A percentile compares a stretch with the other conserved stretches of the same genome.
These are phyloP conservation scores for Pythium biforme DNA, from an alignment of 352 stramenopile genomes.

Conservation along the genomic window DNA sequence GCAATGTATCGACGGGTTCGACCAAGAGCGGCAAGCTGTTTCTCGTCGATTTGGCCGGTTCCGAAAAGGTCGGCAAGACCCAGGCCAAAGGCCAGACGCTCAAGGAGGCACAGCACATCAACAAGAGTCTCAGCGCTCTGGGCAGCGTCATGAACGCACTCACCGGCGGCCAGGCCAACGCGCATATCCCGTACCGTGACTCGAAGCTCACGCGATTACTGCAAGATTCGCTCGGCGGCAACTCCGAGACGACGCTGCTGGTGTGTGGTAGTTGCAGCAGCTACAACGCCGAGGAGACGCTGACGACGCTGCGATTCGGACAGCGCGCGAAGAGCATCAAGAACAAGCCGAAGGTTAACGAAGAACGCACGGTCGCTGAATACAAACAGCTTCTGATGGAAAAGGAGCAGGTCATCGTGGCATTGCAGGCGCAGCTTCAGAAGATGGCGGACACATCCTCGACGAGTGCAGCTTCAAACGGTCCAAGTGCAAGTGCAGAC, in stretches of 20 bases:
- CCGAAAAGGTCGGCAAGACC: constrained; percentile 75
- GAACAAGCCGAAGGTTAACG: constrained; percentile 78
- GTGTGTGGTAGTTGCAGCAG: constrained; percentile 64
- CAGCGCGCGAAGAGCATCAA: constrained; percentile 76
- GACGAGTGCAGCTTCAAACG: background rate
- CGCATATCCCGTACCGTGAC: constrained; percentile 91
- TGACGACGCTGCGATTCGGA: constrained; percentile 76
- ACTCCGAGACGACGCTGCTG: constrained; percentile 69
- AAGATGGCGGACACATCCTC: constrained; percentile 5
- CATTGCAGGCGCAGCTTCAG: constrained; percentile 33
- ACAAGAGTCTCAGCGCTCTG: constrained; percentile 88
- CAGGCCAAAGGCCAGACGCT: constrained; percentile 91
- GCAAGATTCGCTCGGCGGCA: constrained; percentile 81
- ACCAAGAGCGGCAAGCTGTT: constrained; percentile 92
- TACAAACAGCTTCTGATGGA: constrained; percentile 63
- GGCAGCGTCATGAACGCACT: constrained; percentile 91
- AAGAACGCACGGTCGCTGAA: constrained; percentile 88
- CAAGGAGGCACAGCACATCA: constrained; percentile 89
- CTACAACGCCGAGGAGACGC: constrained; percentile 71
- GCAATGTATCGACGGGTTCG: constrained; percentile 53
- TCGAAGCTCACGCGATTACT: constrained; percentile 88
- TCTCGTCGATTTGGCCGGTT: constrained; percentile 75
- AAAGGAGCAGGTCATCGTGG: constrained; percentile 55
- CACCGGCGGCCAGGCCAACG: constrained; percentile 76
- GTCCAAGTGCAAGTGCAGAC: background rate